Conservation (phyloP, 148 eudicot species). For the Silene conica region DNA sequence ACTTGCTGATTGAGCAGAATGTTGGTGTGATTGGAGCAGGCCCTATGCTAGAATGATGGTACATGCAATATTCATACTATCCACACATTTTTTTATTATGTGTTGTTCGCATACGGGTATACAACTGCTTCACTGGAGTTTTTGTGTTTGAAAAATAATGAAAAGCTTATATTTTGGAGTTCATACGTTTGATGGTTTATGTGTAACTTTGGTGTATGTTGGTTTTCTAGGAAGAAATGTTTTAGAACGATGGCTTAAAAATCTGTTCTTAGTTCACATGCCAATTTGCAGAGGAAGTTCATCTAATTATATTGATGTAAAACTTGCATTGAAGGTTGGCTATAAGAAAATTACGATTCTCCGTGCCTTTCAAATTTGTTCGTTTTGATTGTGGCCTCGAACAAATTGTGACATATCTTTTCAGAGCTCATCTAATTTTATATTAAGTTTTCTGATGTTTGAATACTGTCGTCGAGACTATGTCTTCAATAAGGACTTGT, state of each 20-base stretch:
- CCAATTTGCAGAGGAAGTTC: slow-evolving; percentile 23
- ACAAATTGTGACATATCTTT: background rate
- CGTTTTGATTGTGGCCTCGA: slow-evolving; percentile 12
- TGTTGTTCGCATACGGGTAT: no score
- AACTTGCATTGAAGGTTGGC: slow-evolving; percentile 14
- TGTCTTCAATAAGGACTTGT: no score
- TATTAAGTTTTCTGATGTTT: no score
- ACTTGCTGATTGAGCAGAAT: slow-evolving; percentile 94
- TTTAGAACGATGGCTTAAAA: slow-evolving; percentile 18
- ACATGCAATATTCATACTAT: slow-evolving; percentile 15
- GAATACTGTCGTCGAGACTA: no score
- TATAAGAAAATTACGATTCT: background rate
- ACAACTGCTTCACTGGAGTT: no score
- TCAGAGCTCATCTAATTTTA: no score
- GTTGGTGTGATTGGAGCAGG: slow-evolving; percentile 99
- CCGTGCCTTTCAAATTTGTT: background rate
- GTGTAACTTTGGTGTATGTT: background rate
- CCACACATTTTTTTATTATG: no score
- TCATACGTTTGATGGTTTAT: no score
- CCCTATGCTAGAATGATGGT: slow-evolving; percentile 99
- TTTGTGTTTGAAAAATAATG: background rate
- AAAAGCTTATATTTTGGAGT: background rate
- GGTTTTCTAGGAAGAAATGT: background rate
- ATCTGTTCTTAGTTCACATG: background rate
- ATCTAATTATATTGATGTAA: slow-evolving; percentile 5